Percentiles rank a stretch among this genome's conserved stretches.
Conservation (phyloP, 2,329 filamentous ascomycete genomes). For the Fusarium pseudograminearum region DNA sequence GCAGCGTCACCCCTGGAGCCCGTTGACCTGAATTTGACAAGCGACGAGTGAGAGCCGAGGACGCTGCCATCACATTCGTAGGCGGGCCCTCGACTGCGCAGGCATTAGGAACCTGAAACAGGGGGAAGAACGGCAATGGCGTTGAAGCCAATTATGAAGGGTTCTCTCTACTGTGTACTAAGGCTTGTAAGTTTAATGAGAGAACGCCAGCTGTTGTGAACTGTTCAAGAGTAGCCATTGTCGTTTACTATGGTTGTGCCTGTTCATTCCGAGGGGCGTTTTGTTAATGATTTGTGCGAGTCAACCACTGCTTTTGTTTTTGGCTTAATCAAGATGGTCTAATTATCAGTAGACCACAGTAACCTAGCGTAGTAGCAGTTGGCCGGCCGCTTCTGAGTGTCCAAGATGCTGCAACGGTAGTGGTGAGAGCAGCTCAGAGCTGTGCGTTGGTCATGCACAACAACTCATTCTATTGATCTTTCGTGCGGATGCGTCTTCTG, state of each 20-base stretch:
- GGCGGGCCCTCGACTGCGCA: conserved; percentile 30
- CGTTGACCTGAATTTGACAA: conserved; percentile 7
- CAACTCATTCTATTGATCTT: conserved; percentile 37
- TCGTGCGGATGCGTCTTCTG: conserved; percentile 15
- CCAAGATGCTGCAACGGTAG: conserved; percentile 1
- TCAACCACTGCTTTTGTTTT: not conserved
- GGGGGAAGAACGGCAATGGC: conserved; percentile 33
- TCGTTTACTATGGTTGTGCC: not conserved
- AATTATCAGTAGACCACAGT: not conserved
- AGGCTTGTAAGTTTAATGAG: conserved; percentile 5
- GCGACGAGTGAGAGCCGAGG: conserved; percentile 1
- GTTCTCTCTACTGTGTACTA: not conserved
- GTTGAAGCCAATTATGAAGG: conserved; percentile 31
- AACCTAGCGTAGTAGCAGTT: not conserved
- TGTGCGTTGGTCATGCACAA: conserved; percentile 37
- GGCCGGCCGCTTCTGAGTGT: not conserved
- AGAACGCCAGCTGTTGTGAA: not conserved
- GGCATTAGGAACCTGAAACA: conserved; percentile 46
- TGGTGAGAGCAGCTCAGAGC: not conserved
- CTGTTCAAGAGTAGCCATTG: not conserved
- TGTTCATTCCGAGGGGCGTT: not conserved
- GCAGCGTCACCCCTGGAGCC: not conserved
- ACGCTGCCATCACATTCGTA: conserved; percentile 16
- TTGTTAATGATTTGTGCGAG: not conserved
- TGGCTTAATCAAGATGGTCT: not conserved